phyloP scores from a whole-genome alignment of 1,139 yeast species.

The Yarrowia galli region DNA sequence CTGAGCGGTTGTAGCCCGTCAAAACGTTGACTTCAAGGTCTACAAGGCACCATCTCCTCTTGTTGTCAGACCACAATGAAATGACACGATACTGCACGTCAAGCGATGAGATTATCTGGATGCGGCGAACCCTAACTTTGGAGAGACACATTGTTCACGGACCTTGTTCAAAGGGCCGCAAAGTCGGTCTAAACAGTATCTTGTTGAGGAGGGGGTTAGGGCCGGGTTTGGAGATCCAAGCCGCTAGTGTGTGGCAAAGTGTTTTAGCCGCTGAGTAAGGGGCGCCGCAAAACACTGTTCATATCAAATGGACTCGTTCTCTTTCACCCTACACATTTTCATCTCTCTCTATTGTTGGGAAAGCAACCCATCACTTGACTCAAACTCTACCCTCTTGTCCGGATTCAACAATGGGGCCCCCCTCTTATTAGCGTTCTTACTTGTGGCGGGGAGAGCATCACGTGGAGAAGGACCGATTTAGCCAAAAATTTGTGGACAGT shows the following conservation, averaged over 20 bases:
- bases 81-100: conserved; percentile 9
- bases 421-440: conserved; percentile 7
- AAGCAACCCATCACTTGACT: conserved; percentile 3
- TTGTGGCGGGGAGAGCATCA: not conserved
- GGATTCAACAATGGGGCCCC: conserved; percentile 19
- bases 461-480: no score
- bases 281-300: no score
- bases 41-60: no score
- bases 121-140: conserved; percentile 9
- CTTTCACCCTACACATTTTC: no score
- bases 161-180: not conserved
- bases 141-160: no score
- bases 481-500: no score
- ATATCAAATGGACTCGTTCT: no score
- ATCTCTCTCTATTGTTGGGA: conserved; percentile 7
- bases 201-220: conserved; percentile 26
- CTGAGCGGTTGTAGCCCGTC: no score
- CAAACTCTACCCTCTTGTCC: conserved; percentile 31
- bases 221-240: not conserved
- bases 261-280: not conserved
- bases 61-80: not conserved
- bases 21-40: no score
- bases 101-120: conserved; percentile 13
- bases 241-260: not conserved
- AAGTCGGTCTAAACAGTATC: conserved; percentile 4